Conservation (phyloP, 768 basidiomycete species). For the Phallus indusiatus region DNA sequence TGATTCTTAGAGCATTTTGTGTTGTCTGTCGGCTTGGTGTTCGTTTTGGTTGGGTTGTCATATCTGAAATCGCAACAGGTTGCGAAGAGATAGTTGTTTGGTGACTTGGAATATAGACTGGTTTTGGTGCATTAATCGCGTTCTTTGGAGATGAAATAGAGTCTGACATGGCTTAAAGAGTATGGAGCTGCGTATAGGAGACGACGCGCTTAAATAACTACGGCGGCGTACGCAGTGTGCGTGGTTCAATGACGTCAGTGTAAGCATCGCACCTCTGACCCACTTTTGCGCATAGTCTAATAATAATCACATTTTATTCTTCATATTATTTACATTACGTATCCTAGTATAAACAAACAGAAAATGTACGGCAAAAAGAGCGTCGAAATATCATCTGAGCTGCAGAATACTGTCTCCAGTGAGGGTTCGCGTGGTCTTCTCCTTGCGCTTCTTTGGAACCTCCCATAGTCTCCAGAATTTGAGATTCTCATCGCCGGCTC, state of each 20-base stretch:
- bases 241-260: too few relatives aligned
- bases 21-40: not conserved
- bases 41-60: conserved; percentile 2
- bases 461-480: conserved; percentile 96
- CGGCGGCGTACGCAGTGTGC: too few relatives aligned
- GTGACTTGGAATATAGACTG: not conserved
- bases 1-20: conserved; percentile 2
- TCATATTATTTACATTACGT: too few relatives aligned
- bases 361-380: too few relatives aligned
- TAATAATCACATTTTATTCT: too few relatives aligned
- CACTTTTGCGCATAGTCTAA: too few relatives aligned
- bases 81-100: not conserved
- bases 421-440: conserved; percentile 20
- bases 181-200: not conserved
- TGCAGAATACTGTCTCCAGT: conserved; percentile 9
- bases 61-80: not conserved
- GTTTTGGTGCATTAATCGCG: not conserved
- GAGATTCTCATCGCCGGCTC: conserved; percentile 90
- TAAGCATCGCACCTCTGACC: too few relatives aligned
- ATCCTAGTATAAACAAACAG: too few relatives aligned
- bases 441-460: conserved; percentile 43
- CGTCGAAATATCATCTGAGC: conserved; percentile 5
- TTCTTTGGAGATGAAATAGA: not conserved
- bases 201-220: too few relatives aligned
- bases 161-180: not conserved